These are phyloP conservation scores for Artemisia princeps DNA, from an alignment of 140 eudicot species.

Conservation along the genomic window DNA sequence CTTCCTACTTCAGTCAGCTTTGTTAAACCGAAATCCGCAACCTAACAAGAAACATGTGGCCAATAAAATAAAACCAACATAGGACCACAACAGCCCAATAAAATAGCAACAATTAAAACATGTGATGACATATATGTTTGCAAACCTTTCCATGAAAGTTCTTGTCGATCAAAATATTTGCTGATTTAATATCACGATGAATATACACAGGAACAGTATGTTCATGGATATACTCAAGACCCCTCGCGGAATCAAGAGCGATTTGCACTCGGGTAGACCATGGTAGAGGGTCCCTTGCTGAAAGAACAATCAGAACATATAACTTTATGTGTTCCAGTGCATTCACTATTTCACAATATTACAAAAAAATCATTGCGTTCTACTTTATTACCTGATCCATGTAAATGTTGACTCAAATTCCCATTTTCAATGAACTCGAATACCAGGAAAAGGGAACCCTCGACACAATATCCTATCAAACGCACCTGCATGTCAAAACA, in stretches of 20 bases:
- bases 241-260: constrained; percentile 92
- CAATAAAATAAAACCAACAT: constrained; percentile 14
- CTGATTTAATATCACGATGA: constrained; percentile 93
- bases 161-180: constrained; percentile 82
- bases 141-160: constrained; percentile 79
- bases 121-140: constrained; percentile 1
- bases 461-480: constrained; percentile 86
- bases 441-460: constrained; percentile 82
- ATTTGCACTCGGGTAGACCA: constrained; percentile 90
- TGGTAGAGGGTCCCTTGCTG: constrained; percentile 64
- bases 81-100: constrained; percentile 7
- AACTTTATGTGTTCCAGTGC: constrained; percentile 8
- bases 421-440: constrained; percentile 88
- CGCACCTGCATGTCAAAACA: constrained; percentile 56
- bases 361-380: constrained; percentile 2
- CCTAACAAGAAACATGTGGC: constrained; percentile 37
- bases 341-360: neutral
- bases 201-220: constrained; percentile 87
- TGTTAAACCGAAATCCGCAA: constrained; percentile 88
- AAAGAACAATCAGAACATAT: constrained; percentile 6
- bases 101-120: neutral
- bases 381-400: constrained; percentile 53
- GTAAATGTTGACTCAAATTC: constrained; percentile 82
- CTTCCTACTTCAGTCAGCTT: constrained; percentile 76
- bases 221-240: constrained; percentile 90